A percentile compares a stretch with the other conserved stretches of the same genome.
phyloP scores from a whole-genome alignment of 345 rosid species.

The Populus ilicifolia region DNA sequence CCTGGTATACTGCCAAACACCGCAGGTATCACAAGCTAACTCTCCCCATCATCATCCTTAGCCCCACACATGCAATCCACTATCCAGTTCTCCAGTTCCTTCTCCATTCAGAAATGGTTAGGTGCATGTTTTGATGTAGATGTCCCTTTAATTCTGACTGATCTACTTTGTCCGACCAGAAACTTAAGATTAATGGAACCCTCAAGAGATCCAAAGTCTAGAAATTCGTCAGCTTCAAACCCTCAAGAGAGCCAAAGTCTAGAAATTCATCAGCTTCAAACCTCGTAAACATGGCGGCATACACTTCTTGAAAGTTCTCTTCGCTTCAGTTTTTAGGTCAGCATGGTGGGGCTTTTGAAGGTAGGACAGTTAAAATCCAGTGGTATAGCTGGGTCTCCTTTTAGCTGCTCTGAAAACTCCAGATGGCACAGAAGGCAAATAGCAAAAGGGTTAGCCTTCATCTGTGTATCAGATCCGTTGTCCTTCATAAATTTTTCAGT shows the following conservation, averaged over 20 bases:
- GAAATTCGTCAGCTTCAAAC: conserved; percentile 47
- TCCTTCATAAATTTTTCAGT: conserved; percentile 71
- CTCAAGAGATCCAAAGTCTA: conserved; percentile 45
- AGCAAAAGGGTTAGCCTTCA: conserved; percentile 19
- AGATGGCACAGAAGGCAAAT: conserved; percentile 44
- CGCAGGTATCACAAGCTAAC: conserved; percentile 63
- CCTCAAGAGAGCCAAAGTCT: conserved; percentile 46
- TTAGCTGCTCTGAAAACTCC: conserved; percentile 46
- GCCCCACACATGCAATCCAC: conserved; percentile 70
- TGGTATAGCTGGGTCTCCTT: conserved; percentile 48
- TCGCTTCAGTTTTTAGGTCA: conserved; percentile 52
- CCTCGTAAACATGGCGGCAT: conserved; percentile 60
- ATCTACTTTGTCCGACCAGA: conserved; percentile 44
- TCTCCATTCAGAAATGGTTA: conserved; percentile 52
- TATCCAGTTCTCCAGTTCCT: conserved; percentile 59
- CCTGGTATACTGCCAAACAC: conserved; percentile 74
- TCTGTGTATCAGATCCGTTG: conserved; percentile 13
- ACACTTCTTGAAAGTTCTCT: conserved; percentile 55
- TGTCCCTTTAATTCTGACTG: conserved; percentile 40
- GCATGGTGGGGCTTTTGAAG: conserved; percentile 43
- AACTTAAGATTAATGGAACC: conserved; percentile 46
- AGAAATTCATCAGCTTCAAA: conserved; percentile 46
- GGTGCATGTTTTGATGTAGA: conserved; percentile 50
- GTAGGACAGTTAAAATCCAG: conserved; percentile 52
- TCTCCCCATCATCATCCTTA: conserved; percentile 68